A percentile compares a stretch with the other conserved stretches of the same genome.
Evolutionary conservation across 345 rosid species (phyloP).

Genomic region (Gossypium arboreum): DNA sequence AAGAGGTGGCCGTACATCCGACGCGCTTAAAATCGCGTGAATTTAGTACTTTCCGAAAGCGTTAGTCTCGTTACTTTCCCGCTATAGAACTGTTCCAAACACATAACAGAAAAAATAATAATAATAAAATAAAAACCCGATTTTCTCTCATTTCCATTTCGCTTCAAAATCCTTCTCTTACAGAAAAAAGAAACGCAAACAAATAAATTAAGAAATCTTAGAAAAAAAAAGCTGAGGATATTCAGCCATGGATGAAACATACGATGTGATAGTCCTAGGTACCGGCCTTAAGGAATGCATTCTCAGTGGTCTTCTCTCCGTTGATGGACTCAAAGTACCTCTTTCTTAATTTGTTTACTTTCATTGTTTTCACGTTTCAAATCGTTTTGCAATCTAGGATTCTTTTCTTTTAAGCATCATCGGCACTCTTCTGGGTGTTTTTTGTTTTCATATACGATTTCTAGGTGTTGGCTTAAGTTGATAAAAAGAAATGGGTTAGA

Average conservation of each 20-base stretch:
- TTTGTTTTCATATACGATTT: neutral
- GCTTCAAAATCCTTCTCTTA: neutral
- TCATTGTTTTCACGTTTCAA: slow-evolving; percentile 4
- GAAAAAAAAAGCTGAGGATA: neutral
- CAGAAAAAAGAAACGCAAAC: neutral
- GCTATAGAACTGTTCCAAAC: slow-evolving; percentile 36
- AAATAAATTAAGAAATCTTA: neutral
- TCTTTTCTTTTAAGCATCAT: neutral
- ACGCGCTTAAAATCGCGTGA: slow-evolving; percentile 17
- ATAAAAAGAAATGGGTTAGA: neutral
- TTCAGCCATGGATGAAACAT: slow-evolving; percentile 73
- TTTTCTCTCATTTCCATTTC: neutral
- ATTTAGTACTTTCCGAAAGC: neutral
- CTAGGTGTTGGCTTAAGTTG: neutral
- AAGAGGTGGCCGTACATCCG: neutral
- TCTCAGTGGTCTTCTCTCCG: slow-evolving; percentile 91
- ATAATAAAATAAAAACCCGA: neutral
- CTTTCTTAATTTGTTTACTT: neutral
- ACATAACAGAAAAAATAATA: neutral
- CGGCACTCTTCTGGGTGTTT: neutral
- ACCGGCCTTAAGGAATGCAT: slow-evolving; percentile 95
- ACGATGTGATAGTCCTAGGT: slow-evolving; percentile 89
- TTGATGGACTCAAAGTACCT: slow-evolving; percentile 83
- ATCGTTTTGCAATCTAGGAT: neutral
- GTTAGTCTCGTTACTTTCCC: slow-evolving; percentile 29